A percentile compares a stretch with the other conserved stretches of the same genome.
Evolutionary conservation across 495 filamentous ascomycete genomes (phyloP).

Genomic region (Penicillium dipodomyicola): DNA sequence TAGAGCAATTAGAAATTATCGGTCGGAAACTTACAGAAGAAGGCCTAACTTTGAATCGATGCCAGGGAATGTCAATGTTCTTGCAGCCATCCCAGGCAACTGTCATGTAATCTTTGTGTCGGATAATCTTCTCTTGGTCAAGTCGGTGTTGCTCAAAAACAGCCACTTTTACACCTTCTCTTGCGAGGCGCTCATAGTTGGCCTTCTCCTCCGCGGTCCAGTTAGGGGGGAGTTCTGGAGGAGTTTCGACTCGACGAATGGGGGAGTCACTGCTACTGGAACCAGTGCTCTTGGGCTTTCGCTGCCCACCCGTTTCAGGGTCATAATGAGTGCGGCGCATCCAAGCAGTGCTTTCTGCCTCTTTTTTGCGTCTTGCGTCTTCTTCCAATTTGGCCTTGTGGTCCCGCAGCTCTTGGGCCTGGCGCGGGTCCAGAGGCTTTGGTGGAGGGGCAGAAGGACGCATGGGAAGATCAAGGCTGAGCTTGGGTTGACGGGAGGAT

Average conservation of each 20-base stretch:
- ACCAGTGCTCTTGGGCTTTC: background rate
- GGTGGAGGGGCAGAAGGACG: background rate
- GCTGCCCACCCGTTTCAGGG: background rate
- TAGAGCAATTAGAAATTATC: background rate
- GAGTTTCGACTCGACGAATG: slow-evolving; percentile 4
- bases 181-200: background rate
- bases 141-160: slow-evolving; percentile 2
- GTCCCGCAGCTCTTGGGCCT: background rate
- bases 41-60: slow-evolving; percentile 1
- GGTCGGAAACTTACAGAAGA: slow-evolving; percentile 33
- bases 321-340: background rate
- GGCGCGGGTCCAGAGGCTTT: background rate
- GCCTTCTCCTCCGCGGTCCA: slow-evolving; percentile 5
- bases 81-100: slow-evolving; percentile 9
- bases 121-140: background rate
- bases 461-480: background rate
- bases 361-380: background rate
- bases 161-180: background rate
- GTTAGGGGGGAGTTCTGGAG: background rate
- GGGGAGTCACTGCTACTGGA: slow-evolving; percentile 1
- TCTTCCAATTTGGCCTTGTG: background rate
- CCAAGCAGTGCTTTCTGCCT: background rate
- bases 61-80: slow-evolving; percentile 13
- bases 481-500: background rate
- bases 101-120: background rate